Base-by-base conservation (phyloP, 129 eudicot genomes). In the Flaveria bidentis region DNA sequence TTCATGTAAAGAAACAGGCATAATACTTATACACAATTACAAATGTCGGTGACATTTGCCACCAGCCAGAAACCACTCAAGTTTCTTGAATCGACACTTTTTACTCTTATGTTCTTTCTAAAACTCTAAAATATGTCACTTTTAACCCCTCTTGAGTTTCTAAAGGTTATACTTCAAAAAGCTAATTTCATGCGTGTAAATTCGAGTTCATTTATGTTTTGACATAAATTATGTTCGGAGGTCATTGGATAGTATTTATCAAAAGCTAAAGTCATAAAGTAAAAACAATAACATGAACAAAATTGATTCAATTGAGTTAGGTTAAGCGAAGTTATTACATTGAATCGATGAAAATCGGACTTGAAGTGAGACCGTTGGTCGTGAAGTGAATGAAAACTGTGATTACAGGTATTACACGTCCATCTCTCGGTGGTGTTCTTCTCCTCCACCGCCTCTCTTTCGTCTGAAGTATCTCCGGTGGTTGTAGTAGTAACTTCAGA, bases 351-450 rank as follows among this genome's bases (percentile, higher is more conserved):
- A 57, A 89, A 62, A 58, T 92, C 89, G 23, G 97, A 92, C 61
- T 87, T 92, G 87, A 89, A 92, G 78, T 92, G 97, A 23, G 80
- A 78, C 3, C 96, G 96, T 78, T 89, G 97, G 39, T 85, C 91
- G 16, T 66, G 81, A 25, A 92, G 89, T 10, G 89, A 89, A n/a
- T 81, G 87, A 47, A 92, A 92, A 41, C 86, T 88, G 39, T 71
- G 75, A 50, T 80, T 82, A 77, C 97, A 91, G 13, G 86, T 85
- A 66, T 78, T 89, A 79, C 96, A 92, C 58, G 88, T 79, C 93
- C 86, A 84, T 63, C 83, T 85, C 73, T 78, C 82, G 78, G 53
- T 17, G 45, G 50, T 66, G 18, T 58, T 8, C 52, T 71, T 17
- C 78, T 44, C 70, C 70, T 9, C 63, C 23, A 53, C n/a, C 20